Evolutionary conservation across 805 yeast genomes (phyloP), one percentile per base, ranked within the genome.

Genomic region (Zygosaccharomyces bisporus): DNA sequence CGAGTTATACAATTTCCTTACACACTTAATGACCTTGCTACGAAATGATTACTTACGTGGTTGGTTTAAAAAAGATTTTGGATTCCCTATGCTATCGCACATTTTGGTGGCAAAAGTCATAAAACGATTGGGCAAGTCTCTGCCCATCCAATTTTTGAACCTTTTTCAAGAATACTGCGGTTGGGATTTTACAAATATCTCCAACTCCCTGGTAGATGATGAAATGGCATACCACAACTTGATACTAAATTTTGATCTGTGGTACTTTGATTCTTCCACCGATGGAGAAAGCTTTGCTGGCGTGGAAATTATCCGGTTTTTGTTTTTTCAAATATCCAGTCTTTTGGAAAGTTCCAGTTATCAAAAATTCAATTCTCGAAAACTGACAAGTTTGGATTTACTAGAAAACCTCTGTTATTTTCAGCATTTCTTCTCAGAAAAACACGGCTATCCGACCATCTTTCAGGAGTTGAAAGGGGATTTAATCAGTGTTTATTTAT

Each of bases 231-330:
- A 83, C 56, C 71, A 77, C 27, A 63, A 70, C 1, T 58, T 87
- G 34, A 70, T 85, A 30, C 70, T 80, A 14, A 89, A 86, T 49
- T 72, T 83, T 49, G 83, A 79, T 43, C 66, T 78, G 16, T 82
- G 86, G 78, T 69, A 70, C 44, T 64, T 64, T 8, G 37, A 10
- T 6, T 39, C 48, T 1, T 16, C 39, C 6, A 43, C 35, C 17
- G 29, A 47, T 4, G 49, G 52, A n/a, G 47, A 51, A 1, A 42
- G 41, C 10, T 50, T 51, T 1, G 57, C 59, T 1, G 63, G 59
- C 14, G 53, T 65, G 2, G 80, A 76, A 31, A 69, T 80, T 0
- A 66, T 80, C 41, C 67, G 76, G 38, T 75, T 73, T 43, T 61
- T 84, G 4, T 60, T 83, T 3, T 74, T 74, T 47, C 91, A 84